A percentile compares a stretch with the other conserved stretches of the same genome.
Evolutionary conservation across 129 eudicot genomes (phyloP).

Genomic region (Chrysanthemum lavandulifolium): DNA sequence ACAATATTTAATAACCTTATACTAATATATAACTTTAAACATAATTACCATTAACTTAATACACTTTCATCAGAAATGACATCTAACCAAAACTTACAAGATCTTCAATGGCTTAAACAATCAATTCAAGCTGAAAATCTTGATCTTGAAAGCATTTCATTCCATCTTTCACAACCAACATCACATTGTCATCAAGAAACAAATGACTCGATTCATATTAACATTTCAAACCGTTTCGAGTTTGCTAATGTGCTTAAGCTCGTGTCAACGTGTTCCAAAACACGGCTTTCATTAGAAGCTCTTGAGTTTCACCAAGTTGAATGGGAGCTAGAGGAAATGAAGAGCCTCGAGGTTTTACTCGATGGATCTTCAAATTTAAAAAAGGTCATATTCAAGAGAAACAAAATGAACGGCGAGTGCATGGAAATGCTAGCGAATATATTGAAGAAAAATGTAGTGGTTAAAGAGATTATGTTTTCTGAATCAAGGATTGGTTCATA

Average conservation of each 20-base stretch:
- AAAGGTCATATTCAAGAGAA: conserved; percentile 47
- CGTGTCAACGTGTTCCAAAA: conserved; percentile 27
- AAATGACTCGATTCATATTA: conserved; percentile 58
- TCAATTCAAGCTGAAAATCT: conserved; percentile 46
- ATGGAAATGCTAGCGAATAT: conserved; percentile 48
- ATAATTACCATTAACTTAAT: background rate
- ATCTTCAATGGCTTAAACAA: conserved; percentile 59
- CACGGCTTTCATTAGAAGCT: conserved; percentile 36
- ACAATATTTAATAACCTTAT: conserved; percentile 10
- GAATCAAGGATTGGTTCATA: conserved; percentile 74
- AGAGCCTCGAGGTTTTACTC: conserved; percentile 41
- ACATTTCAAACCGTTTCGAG: conserved; percentile 40
- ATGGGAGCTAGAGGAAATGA: conserved; percentile 58
- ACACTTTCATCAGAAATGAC: conserved; percentile 37
- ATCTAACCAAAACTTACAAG: conserved; percentile 49
- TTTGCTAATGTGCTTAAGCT: conserved; percentile 48
- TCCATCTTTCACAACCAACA: conserved; percentile 61
- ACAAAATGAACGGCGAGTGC: conserved; percentile 48
- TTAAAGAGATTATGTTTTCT: conserved; percentile 62
- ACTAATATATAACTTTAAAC: background rate
- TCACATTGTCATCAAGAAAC: conserved; percentile 75
- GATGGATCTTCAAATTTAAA: conserved; percentile 32
- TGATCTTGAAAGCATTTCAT: conserved; percentile 55
- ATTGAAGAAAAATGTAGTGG: conserved; percentile 44
- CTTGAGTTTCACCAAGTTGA: conserved; percentile 58